Evolutionary conservation across 2,329 filamentous ascomycete species (phyloP).

Genomic region (Neofusicoccum laricinum): DNA sequence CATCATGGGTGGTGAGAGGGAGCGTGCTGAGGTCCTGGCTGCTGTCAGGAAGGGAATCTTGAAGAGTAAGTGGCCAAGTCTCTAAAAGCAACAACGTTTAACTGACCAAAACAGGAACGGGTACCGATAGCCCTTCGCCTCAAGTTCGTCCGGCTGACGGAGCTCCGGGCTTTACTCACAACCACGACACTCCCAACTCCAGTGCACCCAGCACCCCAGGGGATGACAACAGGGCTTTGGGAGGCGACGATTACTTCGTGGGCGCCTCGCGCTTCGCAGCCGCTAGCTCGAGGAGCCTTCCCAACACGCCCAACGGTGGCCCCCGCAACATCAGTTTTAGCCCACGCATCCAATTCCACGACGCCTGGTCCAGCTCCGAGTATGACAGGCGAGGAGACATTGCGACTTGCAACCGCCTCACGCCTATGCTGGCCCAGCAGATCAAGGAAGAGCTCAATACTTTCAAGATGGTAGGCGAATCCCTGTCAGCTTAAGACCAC

Average conservation of each 20-base stretch:
- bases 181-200: constrained; percentile 76
- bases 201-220: constrained; percentile 85
- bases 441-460: constrained; percentile 99
- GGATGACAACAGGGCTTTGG: constrained; percentile 65
- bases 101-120: constrained; percentile 45
- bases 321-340: constrained; percentile 71
- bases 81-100: neutral
- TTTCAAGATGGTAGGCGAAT: constrained; percentile 83
- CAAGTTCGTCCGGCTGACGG: constrained; percentile 61
- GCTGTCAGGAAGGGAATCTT: constrained; percentile 94
- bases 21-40: constrained; percentile 86
- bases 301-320: constrained; percentile 70
- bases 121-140: constrained; percentile 67
- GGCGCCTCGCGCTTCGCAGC: constrained; percentile 66
- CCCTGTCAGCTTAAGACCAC: neutral
- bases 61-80: constrained; percentile 64
- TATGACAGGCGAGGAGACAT: constrained; percentile 96
- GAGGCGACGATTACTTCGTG: constrained; percentile 87
- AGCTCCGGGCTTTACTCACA: constrained; percentile 43
- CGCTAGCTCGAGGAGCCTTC: constrained; percentile 75
- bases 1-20: constrained; percentile 84
- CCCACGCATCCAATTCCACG: constrained; percentile 88
- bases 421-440: constrained; percentile 94
- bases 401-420: constrained; percentile 95
- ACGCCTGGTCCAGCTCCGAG: constrained; percentile 93